Base-by-base conservation (phyloP, 176 grass and related monocot genomes). In the Raddia guianensis region DNA sequence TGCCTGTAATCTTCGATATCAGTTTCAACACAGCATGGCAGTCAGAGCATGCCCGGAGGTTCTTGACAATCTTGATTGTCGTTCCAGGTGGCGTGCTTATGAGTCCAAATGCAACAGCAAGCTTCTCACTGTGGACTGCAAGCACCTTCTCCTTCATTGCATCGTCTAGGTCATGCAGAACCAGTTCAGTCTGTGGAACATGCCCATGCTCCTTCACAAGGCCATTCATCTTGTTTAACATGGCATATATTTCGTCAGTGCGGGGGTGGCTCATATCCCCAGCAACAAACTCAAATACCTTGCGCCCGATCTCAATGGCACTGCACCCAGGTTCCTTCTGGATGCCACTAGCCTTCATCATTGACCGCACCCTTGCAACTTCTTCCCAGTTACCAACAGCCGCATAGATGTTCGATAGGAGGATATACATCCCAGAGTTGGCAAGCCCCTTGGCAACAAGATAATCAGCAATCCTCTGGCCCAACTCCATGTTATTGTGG, bases 391-490 rank as follows among this genome's bases (percentile, higher is more conserved):
- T 89, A 32, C 92, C 92, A 0, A 87, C 86, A 14, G 85, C 74
- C 6, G 92, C 95, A 65, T 98, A 94, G 40, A 98, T 98, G 81
- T 98, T 94, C 0, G 95, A 98, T 35, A 98, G 65, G 63, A 98
- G 90, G 10, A 98, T 35, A 55, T 86, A 98, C 42, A 87, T 91
- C 40, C 92, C 88, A 2, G 92, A 98, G 87, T 95, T 98, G 8
- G 87, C 92, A 9, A 94, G 82, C 5, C 78, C 88, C 16, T 75
- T 86, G 55, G 68, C 63, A 3, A 98, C 79, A 9, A 98, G 84
- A n/a, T 87, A 63, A 80, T 93, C 91, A 2, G 90, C 92, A 74
- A 98, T 93, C 34, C 12, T 83, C 79, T 95, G 87, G 4, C 85
- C 95, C 40, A 98, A 56, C 5, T 4, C 78, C 90, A 91, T 87